Evolutionary conservation across 176 grass and related monocot species (phyloP).

Genomic region (Pontederia paniculata): DNA sequence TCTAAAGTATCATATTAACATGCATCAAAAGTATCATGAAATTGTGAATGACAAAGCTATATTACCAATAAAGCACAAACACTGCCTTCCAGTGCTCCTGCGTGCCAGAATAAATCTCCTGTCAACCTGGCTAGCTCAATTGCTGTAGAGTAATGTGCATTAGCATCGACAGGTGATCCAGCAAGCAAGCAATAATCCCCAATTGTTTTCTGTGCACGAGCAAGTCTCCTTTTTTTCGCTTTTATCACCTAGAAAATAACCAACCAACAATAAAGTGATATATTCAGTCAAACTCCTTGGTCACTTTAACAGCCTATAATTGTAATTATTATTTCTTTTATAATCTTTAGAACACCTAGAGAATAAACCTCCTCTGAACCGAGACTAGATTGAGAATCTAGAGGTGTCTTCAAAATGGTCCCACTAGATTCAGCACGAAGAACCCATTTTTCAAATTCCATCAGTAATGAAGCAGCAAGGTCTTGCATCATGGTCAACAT

Average conservation of each 20-base stretch:
- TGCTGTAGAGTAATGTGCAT: constrained; percentile 92
- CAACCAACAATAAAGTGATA: constrained; percentile 1
- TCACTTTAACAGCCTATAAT: background rate
- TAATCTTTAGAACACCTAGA: constrained; percentile 84
- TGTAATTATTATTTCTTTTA: constrained; percentile 23
- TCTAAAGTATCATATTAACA: too few relatives aligned
- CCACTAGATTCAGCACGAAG: constrained; percentile 87
- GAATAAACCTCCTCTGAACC: constrained; percentile 99
- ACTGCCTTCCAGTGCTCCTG: constrained; percentile 91
- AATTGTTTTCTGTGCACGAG: constrained; percentile 90
- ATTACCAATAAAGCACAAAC: constrained; percentile 84
- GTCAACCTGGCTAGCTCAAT: constrained; percentile 97
- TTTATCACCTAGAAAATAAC: constrained; percentile 63
- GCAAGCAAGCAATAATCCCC: constrained; percentile 95
- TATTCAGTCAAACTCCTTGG: background rate
- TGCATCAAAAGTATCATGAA: too few relatives aligned
- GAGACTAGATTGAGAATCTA: constrained; percentile 97
- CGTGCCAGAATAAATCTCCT: constrained; percentile 99
- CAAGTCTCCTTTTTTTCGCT: constrained; percentile 92
- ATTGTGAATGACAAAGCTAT: too few relatives aligned
- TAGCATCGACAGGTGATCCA: constrained; percentile 88
- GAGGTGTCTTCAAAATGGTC: constrained; percentile 97
- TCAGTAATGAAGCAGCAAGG: constrained; percentile 80
- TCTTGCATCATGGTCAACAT: constrained; percentile 99
- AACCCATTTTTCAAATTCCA: constrained; percentile 99